phyloP scores from a whole-genome alignment of 208 protist species.

The Naegleria gruberi region DNA sequence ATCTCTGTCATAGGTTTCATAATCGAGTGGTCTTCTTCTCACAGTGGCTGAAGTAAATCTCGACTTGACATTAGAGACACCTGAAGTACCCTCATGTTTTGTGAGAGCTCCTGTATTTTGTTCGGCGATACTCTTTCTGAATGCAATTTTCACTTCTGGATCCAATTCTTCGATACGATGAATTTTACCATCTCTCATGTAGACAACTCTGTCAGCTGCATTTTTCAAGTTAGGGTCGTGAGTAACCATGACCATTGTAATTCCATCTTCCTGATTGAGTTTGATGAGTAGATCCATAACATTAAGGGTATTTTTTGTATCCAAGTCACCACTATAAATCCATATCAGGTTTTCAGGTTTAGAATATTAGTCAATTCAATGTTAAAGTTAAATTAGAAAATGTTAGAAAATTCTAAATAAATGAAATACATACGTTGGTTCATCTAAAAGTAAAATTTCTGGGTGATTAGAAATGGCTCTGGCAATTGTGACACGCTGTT shows the following conservation, averaged over 20 bases:
- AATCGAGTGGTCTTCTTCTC: not conserved
- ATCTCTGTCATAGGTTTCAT: constrained; percentile 5
- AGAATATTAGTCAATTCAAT: no score
- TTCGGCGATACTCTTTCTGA: constrained; percentile 11
- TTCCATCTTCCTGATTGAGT: constrained; percentile 68
- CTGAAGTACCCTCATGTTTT: not conserved
- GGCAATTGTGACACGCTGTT: constrained; percentile 89
- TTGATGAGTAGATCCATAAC: constrained; percentile 82
- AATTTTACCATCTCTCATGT: constrained; percentile 86
- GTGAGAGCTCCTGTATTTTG: not conserved
- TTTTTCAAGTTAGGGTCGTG: constrained; percentile 89
- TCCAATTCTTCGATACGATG: constrained; percentile 50
- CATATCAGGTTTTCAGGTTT: no score
- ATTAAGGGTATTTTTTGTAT: constrained; percentile 82
- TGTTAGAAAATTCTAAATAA: not conserved
- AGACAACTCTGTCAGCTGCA: constrained; percentile 79
- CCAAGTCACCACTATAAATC: constrained; percentile 67
- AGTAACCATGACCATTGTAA: constrained; percentile 95
- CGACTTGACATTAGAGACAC: not conserved
- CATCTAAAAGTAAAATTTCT: constrained; percentile 83
- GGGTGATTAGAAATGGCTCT: constrained; percentile 84
- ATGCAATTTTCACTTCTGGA: constrained; percentile 30
- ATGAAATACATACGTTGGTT: constrained; percentile 59
- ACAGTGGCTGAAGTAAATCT: not conserved
- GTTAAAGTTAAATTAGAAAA: no score